Percentiles rank a stretch among this genome's conserved stretches.
Conservation (phyloP, 306 rosid species). For the Hippophae tibetana region DNA sequence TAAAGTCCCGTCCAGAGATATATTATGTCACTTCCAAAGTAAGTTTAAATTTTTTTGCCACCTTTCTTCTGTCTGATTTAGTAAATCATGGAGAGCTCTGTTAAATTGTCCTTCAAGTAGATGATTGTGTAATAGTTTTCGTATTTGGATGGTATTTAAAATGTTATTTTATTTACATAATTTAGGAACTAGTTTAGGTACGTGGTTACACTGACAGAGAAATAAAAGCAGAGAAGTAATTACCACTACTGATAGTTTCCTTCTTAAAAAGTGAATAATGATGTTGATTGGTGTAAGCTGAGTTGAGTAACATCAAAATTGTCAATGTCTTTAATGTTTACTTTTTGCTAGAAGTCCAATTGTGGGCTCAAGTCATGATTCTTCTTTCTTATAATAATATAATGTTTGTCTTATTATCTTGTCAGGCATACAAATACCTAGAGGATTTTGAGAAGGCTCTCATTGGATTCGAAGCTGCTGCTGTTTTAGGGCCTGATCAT, state of each 20-base stretch:
- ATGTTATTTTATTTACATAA: too few species aligned
- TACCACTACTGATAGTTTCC: too few species aligned
- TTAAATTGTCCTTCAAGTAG: too few species aligned
- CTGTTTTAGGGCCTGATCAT: slow-evolving; percentile 82
- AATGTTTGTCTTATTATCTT: not conserved
- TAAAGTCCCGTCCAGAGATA: slow-evolving; percentile 79
- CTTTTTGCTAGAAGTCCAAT: too few species aligned
- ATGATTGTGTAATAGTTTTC: too few species aligned
- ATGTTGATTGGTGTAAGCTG: too few species aligned
- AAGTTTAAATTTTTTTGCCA: slow-evolving; percentile 22
- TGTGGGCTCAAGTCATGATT: not conserved
- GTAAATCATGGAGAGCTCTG: too few species aligned
- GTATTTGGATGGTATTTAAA: too few species aligned
- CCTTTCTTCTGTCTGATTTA: too few species aligned
- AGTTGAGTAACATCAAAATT: not conserved
- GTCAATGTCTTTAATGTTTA: not conserved
- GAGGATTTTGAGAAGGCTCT: slow-evolving; percentile 90
- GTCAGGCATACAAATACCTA: slow-evolving; percentile 69
- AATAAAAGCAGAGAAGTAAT: too few species aligned
- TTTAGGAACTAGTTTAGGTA: not conserved
- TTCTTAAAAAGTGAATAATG: too few species aligned
- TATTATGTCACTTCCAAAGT: slow-evolving; percentile 77
- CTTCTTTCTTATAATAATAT: not conserved
- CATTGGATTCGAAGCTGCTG: slow-evolving; percentile 91
- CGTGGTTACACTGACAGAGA: too few species aligned